These are phyloP conservation scores for Brettanomyces nanus DNA, from an alignment of 805 yeast species.

Conservation along the genomic window DNA sequence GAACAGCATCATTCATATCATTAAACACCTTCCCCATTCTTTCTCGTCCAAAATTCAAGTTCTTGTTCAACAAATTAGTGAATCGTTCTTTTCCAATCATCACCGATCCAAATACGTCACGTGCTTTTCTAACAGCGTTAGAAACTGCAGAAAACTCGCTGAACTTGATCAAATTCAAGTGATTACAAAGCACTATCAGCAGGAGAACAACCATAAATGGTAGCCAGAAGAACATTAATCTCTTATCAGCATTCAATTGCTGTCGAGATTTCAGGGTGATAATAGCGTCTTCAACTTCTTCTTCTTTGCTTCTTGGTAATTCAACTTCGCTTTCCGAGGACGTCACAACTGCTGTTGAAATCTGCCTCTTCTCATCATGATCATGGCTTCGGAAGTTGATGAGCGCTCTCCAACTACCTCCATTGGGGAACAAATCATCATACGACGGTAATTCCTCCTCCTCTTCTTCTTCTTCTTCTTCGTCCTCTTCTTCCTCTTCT, in stretches of 20 bases:
- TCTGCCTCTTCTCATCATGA: conserved; percentile 6
- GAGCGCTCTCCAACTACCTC: conserved; percentile 19
- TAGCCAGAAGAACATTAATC: conserved; percentile 86
- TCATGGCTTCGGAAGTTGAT: conserved; percentile 23
- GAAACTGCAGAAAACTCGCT: conserved; percentile 15
- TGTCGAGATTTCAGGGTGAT: conserved; percentile 29
- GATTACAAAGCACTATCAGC: conserved; percentile 27
- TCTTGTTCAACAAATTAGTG: conserved; percentile 27
- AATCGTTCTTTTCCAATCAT: conserved; percentile 40
- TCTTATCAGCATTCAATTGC: conserved; percentile 61
- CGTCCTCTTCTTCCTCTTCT: neutral
- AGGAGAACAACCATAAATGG: conserved; percentile 60
- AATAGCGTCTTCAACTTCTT: conserved; percentile 7
- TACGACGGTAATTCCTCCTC: conserved; percentile 57
- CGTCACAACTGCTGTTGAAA: conserved; percentile 2
- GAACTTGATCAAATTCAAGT: conserved; percentile 18
- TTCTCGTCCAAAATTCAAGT: conserved; percentile 24
- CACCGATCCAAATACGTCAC: conserved; percentile 38
- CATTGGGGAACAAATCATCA: conserved; percentile 66
- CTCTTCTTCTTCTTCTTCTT: conserved; percentile 20
- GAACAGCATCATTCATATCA: conserved; percentile 34
- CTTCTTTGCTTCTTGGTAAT: neutral
- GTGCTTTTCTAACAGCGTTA: conserved; percentile 29
- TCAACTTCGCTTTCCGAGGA: conserved; percentile 2
- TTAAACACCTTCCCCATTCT: conserved; percentile 27